Evolutionary conservation across 2,329 filamentous ascomycete genomes (phyloP), one percentile per base, ranked within the genome.

Genomic region (Phoma sp.): DNA sequence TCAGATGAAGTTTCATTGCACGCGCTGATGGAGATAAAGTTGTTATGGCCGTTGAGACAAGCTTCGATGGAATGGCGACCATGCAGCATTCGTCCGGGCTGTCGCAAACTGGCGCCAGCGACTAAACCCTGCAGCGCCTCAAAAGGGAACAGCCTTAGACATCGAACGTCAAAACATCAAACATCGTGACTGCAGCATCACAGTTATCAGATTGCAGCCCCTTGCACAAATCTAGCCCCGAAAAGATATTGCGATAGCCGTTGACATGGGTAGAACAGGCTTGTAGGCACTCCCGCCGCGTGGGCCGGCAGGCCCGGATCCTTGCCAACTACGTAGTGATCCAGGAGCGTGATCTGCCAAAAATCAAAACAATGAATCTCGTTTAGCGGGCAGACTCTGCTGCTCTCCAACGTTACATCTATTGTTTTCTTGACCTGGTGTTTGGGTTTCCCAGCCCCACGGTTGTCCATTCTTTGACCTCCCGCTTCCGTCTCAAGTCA

Each of bases 251-350:
- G 51, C 25, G 53, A 51, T 51, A 51, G 53, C 40, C 47, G 53
- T 47, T 56, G 53, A 56, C 53, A 56, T 56, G 53, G 53, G 53
- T 37, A 56, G 53, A 56, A 56, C 53, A 56, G 53, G 53, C 53
- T 56, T 56, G 38, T 47, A 46, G 36, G 34, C 42, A 48, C 45
- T 36, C 46, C 34, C 52, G 48, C 49, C 42, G 51, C 45, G 33
- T 46, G 51, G 51, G 40, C 51, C 51, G 51, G 40, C 23, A 48
- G 12, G 39, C 36, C 47, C 53, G 47, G 46, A 56, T 50, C 53
- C 53, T 40, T 42, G 53, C 42, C 53, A 51, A 50, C 53, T 56
- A 56, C 53, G 53, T 56, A 56, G 53, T 43, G 42, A 33, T 25
- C 30, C 34, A 40, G 28, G 30, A 30, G 29, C 25, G 21, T 30